A percentile compares a stretch with the other conserved stretches of the same genome.
phyloP scores from a whole-genome alignment of 192 early-diverging fungal genomes.

The Dispira parvispora region DNA sequence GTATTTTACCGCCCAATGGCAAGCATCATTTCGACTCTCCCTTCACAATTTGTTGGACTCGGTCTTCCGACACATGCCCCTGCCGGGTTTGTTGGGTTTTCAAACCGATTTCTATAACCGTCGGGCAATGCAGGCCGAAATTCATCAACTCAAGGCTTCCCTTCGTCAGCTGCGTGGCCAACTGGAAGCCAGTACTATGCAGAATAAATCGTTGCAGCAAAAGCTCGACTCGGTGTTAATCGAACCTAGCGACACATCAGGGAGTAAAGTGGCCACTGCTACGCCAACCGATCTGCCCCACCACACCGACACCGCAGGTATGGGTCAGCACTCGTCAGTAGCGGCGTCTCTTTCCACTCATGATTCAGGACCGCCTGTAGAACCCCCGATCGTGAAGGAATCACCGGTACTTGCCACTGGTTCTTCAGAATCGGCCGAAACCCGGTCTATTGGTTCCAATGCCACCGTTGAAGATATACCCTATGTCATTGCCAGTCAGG shows the following conservation, averaged over 20 bases:
- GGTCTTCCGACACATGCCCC: slow-evolving; percentile 41
- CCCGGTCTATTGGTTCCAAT: not conserved
- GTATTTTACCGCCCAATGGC: slow-evolving; percentile 43
- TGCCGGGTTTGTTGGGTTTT: not conserved
- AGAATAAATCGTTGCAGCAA: not conserved
- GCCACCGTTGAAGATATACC: not conserved
- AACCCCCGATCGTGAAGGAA: too few relatives aligned
- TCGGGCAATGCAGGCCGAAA: slow-evolving; percentile 2
- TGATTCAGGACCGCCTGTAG: too few relatives aligned
- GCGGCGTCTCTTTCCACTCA: too few relatives aligned
- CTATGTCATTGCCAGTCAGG: slow-evolving; percentile 10
- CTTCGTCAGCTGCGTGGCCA: not conserved
- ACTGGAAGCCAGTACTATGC: slow-evolving; percentile 6
- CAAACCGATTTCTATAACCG: slow-evolving; percentile 1
- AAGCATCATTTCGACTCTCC: slow-evolving; percentile 39
- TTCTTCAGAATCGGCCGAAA: not conserved
- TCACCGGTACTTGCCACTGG: not conserved
- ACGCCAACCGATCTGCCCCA: not conserved
- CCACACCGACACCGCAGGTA: too few relatives aligned
- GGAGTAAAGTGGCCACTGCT: not conserved
- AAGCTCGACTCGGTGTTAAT: not conserved
- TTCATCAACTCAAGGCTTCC: slow-evolving; percentile 2
- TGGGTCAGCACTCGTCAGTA: too few relatives aligned
- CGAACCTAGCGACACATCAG: not conserved
- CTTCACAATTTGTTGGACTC: slow-evolving; percentile 43